Percentiles rank a stretch among this genome's conserved stretches.
Conservation (phyloP, 2,329 filamentous ascomycete genomes). For the Boeremia exigua region DNA sequence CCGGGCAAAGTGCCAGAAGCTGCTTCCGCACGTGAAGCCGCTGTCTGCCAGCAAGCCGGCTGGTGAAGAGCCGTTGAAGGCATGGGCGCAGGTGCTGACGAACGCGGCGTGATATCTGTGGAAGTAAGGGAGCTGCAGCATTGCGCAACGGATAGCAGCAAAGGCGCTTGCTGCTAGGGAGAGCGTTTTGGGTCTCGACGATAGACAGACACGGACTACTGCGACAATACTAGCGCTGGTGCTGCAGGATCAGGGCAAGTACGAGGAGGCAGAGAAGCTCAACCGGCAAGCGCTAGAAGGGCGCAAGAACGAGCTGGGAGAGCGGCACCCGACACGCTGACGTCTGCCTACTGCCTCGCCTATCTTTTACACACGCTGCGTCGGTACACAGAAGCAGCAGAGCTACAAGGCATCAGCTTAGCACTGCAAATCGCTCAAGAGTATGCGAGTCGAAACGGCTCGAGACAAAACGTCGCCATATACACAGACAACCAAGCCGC, state of each 20-base stretch:
- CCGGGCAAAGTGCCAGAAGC: conserved; percentile 20
- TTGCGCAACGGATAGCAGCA: no score
- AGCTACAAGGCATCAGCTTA: no score
- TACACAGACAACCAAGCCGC: no score
- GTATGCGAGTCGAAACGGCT: no score
- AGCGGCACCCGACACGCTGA: conserved; percentile 4
- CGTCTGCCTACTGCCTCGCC: conserved; percentile 11
- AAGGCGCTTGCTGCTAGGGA: conserved; percentile 10
- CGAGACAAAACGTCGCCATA: no score
- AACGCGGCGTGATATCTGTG: conserved; percentile 18
- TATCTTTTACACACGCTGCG: neutral
- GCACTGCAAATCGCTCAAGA: no score
- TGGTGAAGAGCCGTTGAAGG: conserved; percentile 3
- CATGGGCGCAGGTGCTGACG: conserved; percentile 20
- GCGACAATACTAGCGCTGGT: conserved; percentile 7
- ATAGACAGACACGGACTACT: conserved; percentile 8
- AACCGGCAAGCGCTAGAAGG: neutral
- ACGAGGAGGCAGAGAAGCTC: neutral
- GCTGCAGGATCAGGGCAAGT: conserved; percentile 1
- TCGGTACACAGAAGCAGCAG: no score
- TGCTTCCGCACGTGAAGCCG: conserved; percentile 22
- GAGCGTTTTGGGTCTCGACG: conserved; percentile 4
- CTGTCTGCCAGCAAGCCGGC: conserved; percentile 11
- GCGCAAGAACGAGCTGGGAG: neutral
- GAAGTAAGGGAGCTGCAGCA: conserved; percentile 14